These are phyloP conservation scores for Phytophthora colocasiae DNA, from an alignment of 352 stramenopile genomes.

Conservation along the genomic window DNA sequence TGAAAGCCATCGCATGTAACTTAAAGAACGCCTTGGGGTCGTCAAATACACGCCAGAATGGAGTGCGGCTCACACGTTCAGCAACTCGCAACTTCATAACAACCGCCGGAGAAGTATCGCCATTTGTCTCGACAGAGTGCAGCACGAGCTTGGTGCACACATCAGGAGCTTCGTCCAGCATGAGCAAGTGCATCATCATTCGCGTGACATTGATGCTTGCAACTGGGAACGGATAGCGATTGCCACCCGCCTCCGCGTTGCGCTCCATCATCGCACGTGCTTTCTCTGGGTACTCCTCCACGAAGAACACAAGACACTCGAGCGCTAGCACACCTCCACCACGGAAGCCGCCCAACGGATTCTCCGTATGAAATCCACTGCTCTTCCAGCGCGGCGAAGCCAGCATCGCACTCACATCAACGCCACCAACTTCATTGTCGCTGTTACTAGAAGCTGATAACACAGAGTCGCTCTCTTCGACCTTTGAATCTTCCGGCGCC, in stretches of 20 bases:
- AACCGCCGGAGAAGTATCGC: constrained; percentile 43
- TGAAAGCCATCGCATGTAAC: constrained; percentile 87
- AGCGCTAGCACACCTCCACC: constrained; percentile 77
- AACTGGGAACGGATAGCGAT: constrained; percentile 85
- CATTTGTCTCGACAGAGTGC: constrained; percentile 44
- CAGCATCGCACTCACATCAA: constrained; percentile 63
- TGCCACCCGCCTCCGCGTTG: constrained; percentile 75
- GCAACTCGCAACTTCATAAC: constrained; percentile 79
- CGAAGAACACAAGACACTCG: constrained; percentile 77
- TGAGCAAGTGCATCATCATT: constrained; percentile 85
- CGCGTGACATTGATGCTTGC: constrained; percentile 88
- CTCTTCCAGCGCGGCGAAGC: constrained; percentile 66
- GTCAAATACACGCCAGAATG: constrained; percentile 86
- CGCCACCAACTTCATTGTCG: constrained; percentile 32
- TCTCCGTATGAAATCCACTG: constrained; percentile 86
- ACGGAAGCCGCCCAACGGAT: constrained; percentile 78
- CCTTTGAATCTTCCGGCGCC: constrained; percentile 31
- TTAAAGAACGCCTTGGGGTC: constrained; percentile 73
- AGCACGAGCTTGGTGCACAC: constrained; percentile 79
- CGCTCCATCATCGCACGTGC: constrained; percentile 76
- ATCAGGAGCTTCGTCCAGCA: constrained; percentile 80
- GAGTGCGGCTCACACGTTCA: constrained; percentile 81
- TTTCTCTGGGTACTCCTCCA: constrained; percentile 85
- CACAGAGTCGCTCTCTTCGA: constrained; percentile 27
- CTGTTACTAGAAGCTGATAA: constrained; percentile 27